Conservation (phyloP, 2,329 filamentous ascomycete species). For the Aspergillus fijiensis region DNA sequence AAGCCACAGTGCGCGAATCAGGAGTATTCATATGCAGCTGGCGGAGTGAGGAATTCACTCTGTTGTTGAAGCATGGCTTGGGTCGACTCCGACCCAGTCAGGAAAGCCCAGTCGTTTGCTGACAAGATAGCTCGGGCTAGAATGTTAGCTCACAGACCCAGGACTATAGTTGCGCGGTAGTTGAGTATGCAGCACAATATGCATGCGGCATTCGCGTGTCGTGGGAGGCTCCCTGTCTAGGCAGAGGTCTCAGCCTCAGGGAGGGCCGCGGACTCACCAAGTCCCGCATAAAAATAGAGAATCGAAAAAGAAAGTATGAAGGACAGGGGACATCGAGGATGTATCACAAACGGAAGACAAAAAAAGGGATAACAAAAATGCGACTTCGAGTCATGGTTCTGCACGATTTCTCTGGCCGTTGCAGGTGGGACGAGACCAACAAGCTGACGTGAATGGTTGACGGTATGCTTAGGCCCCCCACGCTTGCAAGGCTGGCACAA, state of each 20-base stretch:
- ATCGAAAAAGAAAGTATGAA: background rate
- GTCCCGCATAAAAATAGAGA: background rate
- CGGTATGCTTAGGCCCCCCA: constrained; percentile 5
- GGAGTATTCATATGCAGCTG: background rate
- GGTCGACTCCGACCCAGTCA: background rate
- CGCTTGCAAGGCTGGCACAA: background rate
- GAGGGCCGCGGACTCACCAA: background rate
- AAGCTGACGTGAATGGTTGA: background rate
- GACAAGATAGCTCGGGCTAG: background rate
- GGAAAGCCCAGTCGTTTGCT: background rate
- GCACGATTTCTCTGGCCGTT: background rate
- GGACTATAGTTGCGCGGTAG: background rate
- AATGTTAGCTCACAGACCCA: background rate
- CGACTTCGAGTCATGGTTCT: background rate
- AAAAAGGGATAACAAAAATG: background rate
- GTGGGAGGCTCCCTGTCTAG: background rate
- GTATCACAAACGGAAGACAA: background rate
- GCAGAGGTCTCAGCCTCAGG: constrained; percentile 9
- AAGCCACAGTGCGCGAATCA: background rate
- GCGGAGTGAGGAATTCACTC: background rate
- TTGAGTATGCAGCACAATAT: constrained; percentile 2
- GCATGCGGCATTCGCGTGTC: background rate
- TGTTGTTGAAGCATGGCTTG: background rate
- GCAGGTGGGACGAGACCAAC: background rate
- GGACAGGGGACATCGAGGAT: background rate